Conservation (phyloP, 345 rosid species). For the Lepidium didymum region DNA sequence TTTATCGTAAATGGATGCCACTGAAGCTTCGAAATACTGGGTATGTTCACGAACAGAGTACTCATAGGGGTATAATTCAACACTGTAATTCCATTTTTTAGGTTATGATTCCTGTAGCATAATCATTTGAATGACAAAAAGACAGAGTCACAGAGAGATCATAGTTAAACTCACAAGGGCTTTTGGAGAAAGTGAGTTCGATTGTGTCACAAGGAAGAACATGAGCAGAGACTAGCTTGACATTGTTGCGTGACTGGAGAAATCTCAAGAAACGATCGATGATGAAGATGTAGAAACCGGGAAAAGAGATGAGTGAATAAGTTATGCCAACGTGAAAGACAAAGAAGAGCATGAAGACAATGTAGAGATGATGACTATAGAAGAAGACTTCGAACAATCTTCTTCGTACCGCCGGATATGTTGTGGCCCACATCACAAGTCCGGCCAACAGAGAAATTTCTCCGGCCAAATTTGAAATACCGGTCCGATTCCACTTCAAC, state of each 20-base stretch:
- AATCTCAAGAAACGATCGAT: constrained; percentile 67
- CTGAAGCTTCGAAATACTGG: constrained; percentile 63
- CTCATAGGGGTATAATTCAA: constrained; percentile 63
- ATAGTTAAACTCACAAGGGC: constrained; percentile 34
- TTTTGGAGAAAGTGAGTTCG: constrained; percentile 67
- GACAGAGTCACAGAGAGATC: background rate
- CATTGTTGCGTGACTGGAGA: constrained; percentile 50
- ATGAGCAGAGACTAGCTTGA: constrained; percentile 50
- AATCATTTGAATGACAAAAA: background rate
- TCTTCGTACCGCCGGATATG: constrained; percentile 42
- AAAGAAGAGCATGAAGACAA: constrained; percentile 56
- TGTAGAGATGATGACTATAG: constrained; percentile 71
- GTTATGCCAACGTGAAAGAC: constrained; percentile 52
- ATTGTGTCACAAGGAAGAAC: constrained; percentile 50
- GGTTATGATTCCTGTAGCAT: background rate
- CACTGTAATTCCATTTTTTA: constrained; percentile 28
- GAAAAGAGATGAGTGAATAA: constrained; percentile 51
- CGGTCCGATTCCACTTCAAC: constrained; percentile 38
- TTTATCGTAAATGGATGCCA: constrained; percentile 91
- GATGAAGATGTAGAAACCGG: constrained; percentile 73
- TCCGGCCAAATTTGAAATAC: constrained; percentile 54
- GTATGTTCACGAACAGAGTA: constrained; percentile 60
- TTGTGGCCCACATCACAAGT: constrained; percentile 55
- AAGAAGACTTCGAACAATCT: constrained; percentile 69
- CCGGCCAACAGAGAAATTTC: constrained; percentile 56